Evolutionary conservation across 2,329 filamentous ascomycete genomes (phyloP), one percentile per base, ranked within the genome.

Genomic region (Ampelomyces quisqualis): DNA sequence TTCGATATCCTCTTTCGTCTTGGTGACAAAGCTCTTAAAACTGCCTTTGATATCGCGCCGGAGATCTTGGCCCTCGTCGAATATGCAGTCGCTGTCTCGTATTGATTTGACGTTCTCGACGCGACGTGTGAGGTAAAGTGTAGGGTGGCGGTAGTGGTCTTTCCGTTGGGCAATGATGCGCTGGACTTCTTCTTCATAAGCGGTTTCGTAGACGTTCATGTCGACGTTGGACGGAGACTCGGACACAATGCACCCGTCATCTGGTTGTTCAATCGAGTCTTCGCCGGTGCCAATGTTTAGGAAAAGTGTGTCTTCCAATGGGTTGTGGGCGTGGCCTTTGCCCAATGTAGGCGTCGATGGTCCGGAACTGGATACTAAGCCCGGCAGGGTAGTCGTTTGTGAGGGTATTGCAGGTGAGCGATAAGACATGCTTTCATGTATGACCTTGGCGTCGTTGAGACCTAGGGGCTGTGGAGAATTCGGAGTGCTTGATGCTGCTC

Each of bases 141-240:
- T 82, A 1, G 82, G 65, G 0, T 57, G 43, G 28, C 64, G 55
- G 22, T 57, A 47, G 14, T 57, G 55, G 65, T 41, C 74, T 71
- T 54, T 73, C 60, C 47, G 70, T 60, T 49, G 72, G 11, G 42
- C 38, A 67, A 79, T 70, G 57, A 96, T 91, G 11, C 84, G 79
- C 43, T 85, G 79, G 19, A 93, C 80, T 69, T 96, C 88, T 46
- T 86, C 80, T 59, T 88, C 82, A 64, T 95, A 96, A 0, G 91
- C 91, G 1, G 79, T 81, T 65, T 95, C 88, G 65, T 95, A 96
- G 43, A 97, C 85, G 60, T 93, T 84, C 55, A 88, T 88, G 45
- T 94, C 89, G 5, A 88, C 86, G 1, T 84, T 85, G 0, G 85
- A 85, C 2, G 91, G 91, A 1, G 88, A 94, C 67, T 95, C 90